Evolutionary conservation across 345 rosid genomes (phyloP).

Genomic region (Viola odorata): DNA sequence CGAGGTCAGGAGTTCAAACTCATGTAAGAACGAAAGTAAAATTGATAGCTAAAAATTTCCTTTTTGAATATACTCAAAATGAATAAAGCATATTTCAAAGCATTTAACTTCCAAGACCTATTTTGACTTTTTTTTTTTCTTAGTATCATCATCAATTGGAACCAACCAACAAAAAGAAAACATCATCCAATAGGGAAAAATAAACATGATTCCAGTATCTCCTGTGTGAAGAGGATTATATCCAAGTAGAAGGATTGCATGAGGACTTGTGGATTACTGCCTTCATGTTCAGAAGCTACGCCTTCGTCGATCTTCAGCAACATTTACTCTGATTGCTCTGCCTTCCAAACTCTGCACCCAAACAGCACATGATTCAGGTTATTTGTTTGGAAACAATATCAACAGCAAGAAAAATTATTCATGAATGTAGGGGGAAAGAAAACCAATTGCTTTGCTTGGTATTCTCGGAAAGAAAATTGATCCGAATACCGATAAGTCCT

Average conservation of each 20-base stretch:
- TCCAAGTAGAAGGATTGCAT: neutral
- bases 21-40: no score
- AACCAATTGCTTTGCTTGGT: no score
- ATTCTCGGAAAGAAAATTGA: neutral
- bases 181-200: neutral
- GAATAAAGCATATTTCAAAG: neutral
- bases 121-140: no score
- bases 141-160: no score
- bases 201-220: neutral
- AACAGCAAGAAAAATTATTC: neutral
- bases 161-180: neutral
- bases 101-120: neutral
- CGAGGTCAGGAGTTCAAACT: no score
- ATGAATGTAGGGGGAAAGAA: neutral
- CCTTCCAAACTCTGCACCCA: conserved; percentile 72
- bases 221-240: no score
- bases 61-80: no score
- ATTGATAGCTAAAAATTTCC: no score
- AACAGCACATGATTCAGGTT: no score
- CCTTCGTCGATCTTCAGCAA: conserved; percentile 76
- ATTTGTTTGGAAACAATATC: neutral
- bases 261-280: neutral
- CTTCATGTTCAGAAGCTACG: conserved; percentile 1
- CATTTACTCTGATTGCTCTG: conserved; percentile 81
- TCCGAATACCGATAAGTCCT: no score